Evolutionary conservation across 1,284 basidiomycete species (phyloP).

Genomic region (Ustilago shanxiensis): DNA sequence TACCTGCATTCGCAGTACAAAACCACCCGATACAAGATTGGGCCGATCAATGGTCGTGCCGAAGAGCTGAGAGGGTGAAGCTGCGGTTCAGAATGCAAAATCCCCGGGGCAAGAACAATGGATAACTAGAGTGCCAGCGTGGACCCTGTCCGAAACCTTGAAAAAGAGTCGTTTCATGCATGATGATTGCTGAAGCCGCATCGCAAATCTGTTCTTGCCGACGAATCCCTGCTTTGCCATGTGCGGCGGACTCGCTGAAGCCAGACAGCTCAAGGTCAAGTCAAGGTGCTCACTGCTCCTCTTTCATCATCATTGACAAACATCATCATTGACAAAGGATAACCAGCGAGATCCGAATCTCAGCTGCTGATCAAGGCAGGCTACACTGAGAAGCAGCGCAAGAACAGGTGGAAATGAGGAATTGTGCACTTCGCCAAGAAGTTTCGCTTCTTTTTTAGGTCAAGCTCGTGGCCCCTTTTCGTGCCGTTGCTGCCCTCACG

Average conservation of each 20-base stretch:
- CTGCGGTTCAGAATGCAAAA: neutral
- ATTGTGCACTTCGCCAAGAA: constrained; percentile 7
- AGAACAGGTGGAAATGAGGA: too few relatives aligned
- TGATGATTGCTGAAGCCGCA: neutral
- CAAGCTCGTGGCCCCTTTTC: constrained; percentile 1
- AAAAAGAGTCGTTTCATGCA: neutral
- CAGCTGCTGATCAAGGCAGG: neutral
- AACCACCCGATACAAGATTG: too few relatives aligned
- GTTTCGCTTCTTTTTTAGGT: constrained; percentile 13
- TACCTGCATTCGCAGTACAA: too few relatives aligned
- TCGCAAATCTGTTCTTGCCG: neutral
- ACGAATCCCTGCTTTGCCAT: neutral
- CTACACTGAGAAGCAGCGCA: neutral
- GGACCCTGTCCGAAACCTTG: neutral
- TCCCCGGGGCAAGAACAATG: neutral
- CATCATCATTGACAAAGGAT: too few relatives aligned
- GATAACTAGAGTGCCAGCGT: constrained; percentile 2
- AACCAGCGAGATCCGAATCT: neutral
- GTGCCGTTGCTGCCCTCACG: neutral
- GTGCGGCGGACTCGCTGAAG: neutral
- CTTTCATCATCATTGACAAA: too few relatives aligned
- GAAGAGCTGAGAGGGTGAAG: neutral
- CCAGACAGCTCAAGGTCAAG: neutral
- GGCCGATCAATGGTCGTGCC: too few relatives aligned
- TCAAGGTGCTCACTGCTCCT: neutral